Conservation (phyloP, 306 rosid genomes). For the Morella rubra region DNA sequence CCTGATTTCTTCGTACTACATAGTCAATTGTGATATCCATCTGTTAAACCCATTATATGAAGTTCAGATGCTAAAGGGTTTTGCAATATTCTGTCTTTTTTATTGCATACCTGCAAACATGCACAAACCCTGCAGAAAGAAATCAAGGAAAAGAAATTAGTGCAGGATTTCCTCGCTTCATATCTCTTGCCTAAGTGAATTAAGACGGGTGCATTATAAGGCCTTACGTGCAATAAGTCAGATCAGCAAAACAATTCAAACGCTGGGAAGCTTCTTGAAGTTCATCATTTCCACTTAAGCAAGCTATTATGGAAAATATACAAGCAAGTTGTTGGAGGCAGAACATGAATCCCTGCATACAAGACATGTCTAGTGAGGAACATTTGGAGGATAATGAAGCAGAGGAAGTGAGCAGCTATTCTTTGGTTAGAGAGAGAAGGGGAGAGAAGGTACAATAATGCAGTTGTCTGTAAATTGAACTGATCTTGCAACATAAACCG, state of each 20-base stretch:
- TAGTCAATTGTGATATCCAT: background rate
- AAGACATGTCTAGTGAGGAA: background rate
- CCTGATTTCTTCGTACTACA: background rate
- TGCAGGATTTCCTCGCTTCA: constrained; percentile 1
- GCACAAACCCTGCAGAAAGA: constrained; percentile 74
- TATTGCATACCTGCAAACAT: constrained; percentile 73
- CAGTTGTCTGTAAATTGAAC: too few species aligned
- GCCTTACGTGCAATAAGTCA: constrained; percentile 82
- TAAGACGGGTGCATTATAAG: constrained; percentile 8
- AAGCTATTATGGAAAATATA: constrained; percentile 76
- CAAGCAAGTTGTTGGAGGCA: constrained; percentile 82
- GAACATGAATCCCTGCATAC: constrained; percentile 70
- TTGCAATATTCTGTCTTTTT: background rate
- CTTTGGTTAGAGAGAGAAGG: too few species aligned
- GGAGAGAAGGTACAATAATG: too few species aligned
- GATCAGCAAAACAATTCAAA: constrained; percentile 58
- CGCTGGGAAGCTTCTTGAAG: constrained; percentile 68
- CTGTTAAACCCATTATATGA: background rate
- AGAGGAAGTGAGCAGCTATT: too few species aligned
- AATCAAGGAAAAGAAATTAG: constrained; percentile 23
- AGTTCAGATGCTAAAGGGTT: background rate
- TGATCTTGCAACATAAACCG: too few species aligned
- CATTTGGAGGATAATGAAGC: background rate
- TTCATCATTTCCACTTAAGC: constrained; percentile 72
- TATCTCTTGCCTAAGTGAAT: background rate